Evolutionary conservation across 441 rosid species (phyloP).

Genomic region (Dalechampia spathulata): DNA sequence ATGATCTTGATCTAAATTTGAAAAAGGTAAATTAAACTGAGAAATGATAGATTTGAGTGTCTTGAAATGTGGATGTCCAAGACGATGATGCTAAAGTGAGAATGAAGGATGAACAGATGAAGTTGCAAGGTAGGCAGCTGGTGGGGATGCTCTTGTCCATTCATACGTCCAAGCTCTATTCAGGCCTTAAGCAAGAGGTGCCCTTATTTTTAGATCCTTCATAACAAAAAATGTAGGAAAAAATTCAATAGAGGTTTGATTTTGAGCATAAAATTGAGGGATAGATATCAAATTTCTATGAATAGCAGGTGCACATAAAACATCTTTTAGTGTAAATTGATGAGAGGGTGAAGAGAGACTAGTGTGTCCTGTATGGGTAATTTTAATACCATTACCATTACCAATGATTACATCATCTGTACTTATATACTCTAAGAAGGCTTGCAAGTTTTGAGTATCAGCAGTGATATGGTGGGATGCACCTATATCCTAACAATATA

Average conservation of each 20-base stretch:
- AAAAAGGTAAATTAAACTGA: no score
- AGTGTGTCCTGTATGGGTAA: background rate
- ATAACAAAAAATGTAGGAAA: background rate
- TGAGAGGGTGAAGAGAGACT: background rate
- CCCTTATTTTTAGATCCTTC: background rate
- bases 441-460: background rate
- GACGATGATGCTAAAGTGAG: background rate
- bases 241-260: background rate
- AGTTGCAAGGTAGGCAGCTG: background rate
- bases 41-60: no score
- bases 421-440: background rate
- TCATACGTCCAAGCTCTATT: background rate
- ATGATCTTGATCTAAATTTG: no score
- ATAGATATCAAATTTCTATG: background rate
- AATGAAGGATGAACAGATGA: background rate
- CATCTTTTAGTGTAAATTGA: background rate
- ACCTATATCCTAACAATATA: background rate
- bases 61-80: background rate
- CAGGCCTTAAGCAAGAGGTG: background rate
- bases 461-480: background rate
- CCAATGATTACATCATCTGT: background rate
- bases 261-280: no score
- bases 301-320: background rate
- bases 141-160: no score
- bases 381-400: background rate